These are phyloP conservation scores for Prinsepia uniflora DNA, from an alignment of 306 rosid species.

Conservation along the genomic window DNA sequence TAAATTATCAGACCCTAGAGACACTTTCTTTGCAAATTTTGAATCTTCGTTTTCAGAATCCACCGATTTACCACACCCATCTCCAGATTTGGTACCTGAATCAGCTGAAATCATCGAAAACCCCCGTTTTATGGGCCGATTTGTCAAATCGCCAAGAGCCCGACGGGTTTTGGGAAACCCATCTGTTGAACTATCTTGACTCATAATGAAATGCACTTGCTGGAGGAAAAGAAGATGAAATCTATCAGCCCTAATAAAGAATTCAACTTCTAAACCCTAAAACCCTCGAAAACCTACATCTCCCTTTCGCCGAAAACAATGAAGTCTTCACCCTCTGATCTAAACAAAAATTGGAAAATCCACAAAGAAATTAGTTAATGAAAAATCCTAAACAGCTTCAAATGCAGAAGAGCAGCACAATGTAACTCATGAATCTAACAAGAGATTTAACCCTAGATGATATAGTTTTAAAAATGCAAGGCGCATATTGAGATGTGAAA, in stretches of 20 bases:
- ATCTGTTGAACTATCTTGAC: conserved; percentile 38
- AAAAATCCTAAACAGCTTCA: neutral
- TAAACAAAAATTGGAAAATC: neutral
- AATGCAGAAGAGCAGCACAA: neutral
- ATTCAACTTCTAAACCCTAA: conserved; percentile 5
- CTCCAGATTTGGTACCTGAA: conserved; percentile 27
- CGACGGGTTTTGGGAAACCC: conserved; percentile 40
- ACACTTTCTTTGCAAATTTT: conserved; percentile 30
- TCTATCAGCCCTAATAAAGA: neutral
- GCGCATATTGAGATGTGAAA: neutral
- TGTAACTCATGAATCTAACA: neutral
- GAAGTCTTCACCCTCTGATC: neutral
- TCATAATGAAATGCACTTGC: conserved; percentile 32
- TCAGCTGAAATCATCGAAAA: conserved; percentile 42
- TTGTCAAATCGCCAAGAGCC: conserved; percentile 55
- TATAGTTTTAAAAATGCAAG: neutral
- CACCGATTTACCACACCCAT: conserved; percentile 9
- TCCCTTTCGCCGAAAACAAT: neutral
- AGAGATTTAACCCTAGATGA: neutral
- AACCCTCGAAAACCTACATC: conserved; percentile 10
- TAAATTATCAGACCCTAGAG: conserved; percentile 28
- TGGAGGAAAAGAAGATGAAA: neutral
- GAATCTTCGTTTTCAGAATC: conserved; percentile 24
- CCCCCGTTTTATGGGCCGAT: conserved; percentile 47
- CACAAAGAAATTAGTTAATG: neutral